Base-by-base conservation (phyloP, 495 filamentous ascomycete species). In the Trichoderma orchidacearum region DNA sequence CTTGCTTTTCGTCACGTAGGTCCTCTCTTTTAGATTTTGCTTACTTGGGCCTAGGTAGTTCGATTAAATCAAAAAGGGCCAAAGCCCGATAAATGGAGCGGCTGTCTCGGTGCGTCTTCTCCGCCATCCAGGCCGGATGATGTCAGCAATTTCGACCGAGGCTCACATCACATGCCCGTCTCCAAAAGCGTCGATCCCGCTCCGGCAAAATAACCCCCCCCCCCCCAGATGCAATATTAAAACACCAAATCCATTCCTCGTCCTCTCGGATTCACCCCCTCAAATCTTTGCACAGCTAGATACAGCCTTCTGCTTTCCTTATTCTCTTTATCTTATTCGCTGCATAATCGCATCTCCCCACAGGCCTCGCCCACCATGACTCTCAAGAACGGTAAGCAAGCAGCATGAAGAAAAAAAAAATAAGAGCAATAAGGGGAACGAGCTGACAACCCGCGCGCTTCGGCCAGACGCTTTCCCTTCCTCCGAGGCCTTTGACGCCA, bases 401-500 rank as follows among this genome's bases (percentile, higher is more conserved):
- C 35, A 9, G 17, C 25, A 21, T 2, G 4, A 13, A 8, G n/a
- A n/a, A 41, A 41, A 2, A 18, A 21, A 3, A 45, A 18, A n/a
- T 3, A 9, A 23, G 1, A 45, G 36, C 8, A 9, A 18, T 4
- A 27, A 48, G n/a, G 18, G 21, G 23, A 48, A 48, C n/a, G 2
- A 13, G 45, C 12, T 13, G 45, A 25, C 18, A 41, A 34, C 45
- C 54, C 56, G 57, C 18, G 3, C 52, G 34, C 25, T 12, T 48
- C 52, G 29, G 4, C 57, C 63, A 96, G 90, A 82, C 74, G 81
- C 82, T 58, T 96, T 94, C 75, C 93, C 94, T 55, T 85, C 93
- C 60, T 96, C 91, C 53, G 83, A 73, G 50, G 88, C 90, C 59
- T 98, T 98, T 72, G 93, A 98, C 67, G 75, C 74, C 63, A 96